Evolutionary conservation across 2,329 filamentous ascomycete genomes (phyloP), one percentile per base, ranked within the genome.

Genomic region (Xylaria sp.): DNA sequence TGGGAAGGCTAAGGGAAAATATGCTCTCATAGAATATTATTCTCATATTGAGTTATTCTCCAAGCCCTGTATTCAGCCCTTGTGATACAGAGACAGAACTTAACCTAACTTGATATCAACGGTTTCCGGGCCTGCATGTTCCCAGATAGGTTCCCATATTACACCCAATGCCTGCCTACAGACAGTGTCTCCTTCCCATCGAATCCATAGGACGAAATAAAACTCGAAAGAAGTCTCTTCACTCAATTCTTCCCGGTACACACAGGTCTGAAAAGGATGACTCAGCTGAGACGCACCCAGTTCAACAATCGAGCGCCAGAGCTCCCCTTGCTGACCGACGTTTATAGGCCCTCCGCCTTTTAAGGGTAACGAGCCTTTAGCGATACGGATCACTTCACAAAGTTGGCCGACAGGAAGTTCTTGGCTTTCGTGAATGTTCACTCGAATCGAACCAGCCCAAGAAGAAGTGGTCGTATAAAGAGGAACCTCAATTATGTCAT

Each of bases 141-240:
- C 59, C 46, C 59, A 63, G 15, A 54, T 39, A 6, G 7, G 59
- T 12, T 62, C 36, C 54, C 46, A 67, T 52, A 63, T 36, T 2
- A 62, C 46, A 31, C 59, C 54, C 20, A 67, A 52, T 36, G 52
- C 54, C 18, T 5, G 43, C 13, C 59, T 57, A 8, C 52, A 48
- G 18, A 23, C 52, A 3, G 36, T 57, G 25, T 66, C 64, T 31
- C 59, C 59, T 6, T 67, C 59, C 59, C 59, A 66, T 6, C 52
- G 52, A 8, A 62, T 62, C 52, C 52, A 66, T 46, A 66, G 25
- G 15, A 67, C 54, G 18, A 67, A 67, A 46, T 54, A 54, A 20
- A 67, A 62, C n/a, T 62, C 43, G 12, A 62, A 67, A 18, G 25
- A 15, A 25, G 1, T 48, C 46, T 58, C 15, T 0, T 25, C 48